Base-by-base conservation (phyloP, 108 stramenopile species). In the Cyclostephanos invisitatus region DNA sequence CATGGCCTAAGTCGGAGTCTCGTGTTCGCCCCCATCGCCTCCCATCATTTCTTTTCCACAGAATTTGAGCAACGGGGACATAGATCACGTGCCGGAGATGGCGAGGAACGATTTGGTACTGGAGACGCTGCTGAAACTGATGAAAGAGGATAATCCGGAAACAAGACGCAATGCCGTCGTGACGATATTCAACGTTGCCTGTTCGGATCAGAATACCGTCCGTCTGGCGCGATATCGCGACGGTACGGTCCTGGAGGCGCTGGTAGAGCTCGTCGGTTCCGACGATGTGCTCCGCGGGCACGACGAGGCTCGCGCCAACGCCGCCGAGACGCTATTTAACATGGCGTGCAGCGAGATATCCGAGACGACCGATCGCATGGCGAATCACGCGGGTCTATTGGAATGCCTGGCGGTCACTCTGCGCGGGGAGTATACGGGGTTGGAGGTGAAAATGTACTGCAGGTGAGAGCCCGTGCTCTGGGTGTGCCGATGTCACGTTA, bases 371-470 rank as follows among this genome's bases (percentile, higher is more conserved):
- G 80, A 84, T 70, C 70, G 72, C 29, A 81, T 84, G 83, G 83
- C 80, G 27, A 73, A 81, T 63, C 83, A 84, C 38, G 73, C 77
- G 11, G 83, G 80, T 15, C 51, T 84, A 42, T 62, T 84, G 47
- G 80, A 81, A 57, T 70, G 64, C 44, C 51, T 83, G 70, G 78
- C 83, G 1, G 47, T 72, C n/a, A 77, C 77, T 0, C 56, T 85
- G 14, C 68, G 73, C 29, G 78, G 72, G 18, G 78, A 72, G 14
- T 62, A 72, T 53, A 82, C 78, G 7, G 63, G 76, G 29, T 36
- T 82, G 42, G 84, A 85, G 21, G 81, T 82, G 10, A 85, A 85
- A 46, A 75, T 85, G 77, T 85, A 80, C 58, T 85, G 84, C 68
- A 46, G 44, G 44, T 46, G 44, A 46, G 44, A 40, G 40, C 40